These are phyloP conservation scores for Citrus maxima DNA, from an alignment of 345 rosid genomes.

Conservation along the genomic window DNA sequence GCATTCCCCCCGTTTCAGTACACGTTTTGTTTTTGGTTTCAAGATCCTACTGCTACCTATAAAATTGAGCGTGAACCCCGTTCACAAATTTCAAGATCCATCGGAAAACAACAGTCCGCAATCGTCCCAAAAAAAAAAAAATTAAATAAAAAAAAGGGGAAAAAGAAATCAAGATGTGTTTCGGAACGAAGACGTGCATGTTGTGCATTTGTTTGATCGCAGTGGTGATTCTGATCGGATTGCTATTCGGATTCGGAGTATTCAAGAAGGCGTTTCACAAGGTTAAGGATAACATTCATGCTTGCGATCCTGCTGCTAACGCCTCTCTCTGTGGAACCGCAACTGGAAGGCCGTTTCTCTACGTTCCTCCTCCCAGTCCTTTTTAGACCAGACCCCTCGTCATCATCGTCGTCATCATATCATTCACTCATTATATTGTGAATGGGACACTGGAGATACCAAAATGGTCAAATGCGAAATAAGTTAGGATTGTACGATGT, in stretches of 20 bases:
- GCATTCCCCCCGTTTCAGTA: background rate
- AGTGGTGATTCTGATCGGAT: constrained; percentile 63
- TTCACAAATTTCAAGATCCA: background rate
- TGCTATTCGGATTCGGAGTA: constrained; percentile 81
- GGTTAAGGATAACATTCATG: constrained; percentile 53
- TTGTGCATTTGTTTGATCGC: constrained; percentile 63
- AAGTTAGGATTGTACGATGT: too few relatives aligned
- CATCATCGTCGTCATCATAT: background rate
- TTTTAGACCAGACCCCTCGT: background rate
- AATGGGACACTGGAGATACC: too few relatives aligned
- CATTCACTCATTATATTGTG: too few relatives aligned
- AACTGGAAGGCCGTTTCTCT: constrained; percentile 49
- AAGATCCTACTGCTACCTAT: background rate
- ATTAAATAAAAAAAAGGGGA: background rate
- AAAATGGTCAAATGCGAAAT: too few relatives aligned
- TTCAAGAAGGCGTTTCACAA: constrained; percentile 81
- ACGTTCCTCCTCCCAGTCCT: constrained; percentile 41
- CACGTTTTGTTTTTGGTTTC: background rate
- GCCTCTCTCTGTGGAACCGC: constrained; percentile 6
- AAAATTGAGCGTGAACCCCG: background rate
- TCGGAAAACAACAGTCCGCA: background rate
- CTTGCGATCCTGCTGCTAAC: constrained; percentile 27
- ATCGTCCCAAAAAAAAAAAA: background rate
- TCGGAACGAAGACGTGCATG: constrained; percentile 70
- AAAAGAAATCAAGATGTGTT: constrained; percentile 49